Evolutionary conservation across 306 rosid species (phyloP).

Genomic region (Trifolium repens): DNA sequence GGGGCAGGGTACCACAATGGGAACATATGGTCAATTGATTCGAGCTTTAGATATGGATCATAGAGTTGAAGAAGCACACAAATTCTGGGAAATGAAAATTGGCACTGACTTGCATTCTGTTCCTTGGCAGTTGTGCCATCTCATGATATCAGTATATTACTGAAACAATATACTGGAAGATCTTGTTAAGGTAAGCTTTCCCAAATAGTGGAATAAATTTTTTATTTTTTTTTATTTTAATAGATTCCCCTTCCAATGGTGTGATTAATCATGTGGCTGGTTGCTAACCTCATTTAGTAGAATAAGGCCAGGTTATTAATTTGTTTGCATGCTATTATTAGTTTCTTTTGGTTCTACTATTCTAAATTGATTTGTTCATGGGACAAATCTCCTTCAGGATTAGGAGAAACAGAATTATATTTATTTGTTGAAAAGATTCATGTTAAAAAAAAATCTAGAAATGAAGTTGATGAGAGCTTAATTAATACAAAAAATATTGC

Average conservation of each 20-base stretch:
- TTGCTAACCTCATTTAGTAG: background rate
- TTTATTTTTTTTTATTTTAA: background rate
- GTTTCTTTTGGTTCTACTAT: conserved; percentile 4
- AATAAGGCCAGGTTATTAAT: conserved; percentile 4
- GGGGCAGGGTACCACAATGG: conserved; percentile 91
- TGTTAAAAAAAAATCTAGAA: conserved; percentile 24
- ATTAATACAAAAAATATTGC: background rate
- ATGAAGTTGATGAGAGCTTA: background rate
- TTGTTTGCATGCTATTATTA: conserved; percentile 18
- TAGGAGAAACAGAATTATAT: conserved; percentile 4
- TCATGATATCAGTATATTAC: conserved; percentile 77
- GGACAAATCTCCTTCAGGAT: conserved; percentile 16
- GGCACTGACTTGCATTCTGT: conserved; percentile 86
- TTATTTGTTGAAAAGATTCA: conserved; percentile 23
- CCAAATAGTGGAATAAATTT: conserved; percentile 6
- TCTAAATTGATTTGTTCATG: conserved; percentile 21
- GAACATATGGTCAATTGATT: conserved; percentile 78
- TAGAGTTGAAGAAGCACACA: conserved; percentile 82
- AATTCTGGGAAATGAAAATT: conserved; percentile 82
- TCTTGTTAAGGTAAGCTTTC: conserved; percentile 62
- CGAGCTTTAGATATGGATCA: conserved; percentile 92
- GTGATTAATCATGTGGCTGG: conserved; percentile 7
- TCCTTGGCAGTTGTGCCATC: conserved; percentile 90
- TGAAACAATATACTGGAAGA: conserved; percentile 76
- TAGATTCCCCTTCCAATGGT: background rate